A percentile compares a stretch with the other conserved stretches of the same genome.
phyloP scores from a whole-genome alignment of 257 asterid species.

The Gardenia jasminoides region DNA sequence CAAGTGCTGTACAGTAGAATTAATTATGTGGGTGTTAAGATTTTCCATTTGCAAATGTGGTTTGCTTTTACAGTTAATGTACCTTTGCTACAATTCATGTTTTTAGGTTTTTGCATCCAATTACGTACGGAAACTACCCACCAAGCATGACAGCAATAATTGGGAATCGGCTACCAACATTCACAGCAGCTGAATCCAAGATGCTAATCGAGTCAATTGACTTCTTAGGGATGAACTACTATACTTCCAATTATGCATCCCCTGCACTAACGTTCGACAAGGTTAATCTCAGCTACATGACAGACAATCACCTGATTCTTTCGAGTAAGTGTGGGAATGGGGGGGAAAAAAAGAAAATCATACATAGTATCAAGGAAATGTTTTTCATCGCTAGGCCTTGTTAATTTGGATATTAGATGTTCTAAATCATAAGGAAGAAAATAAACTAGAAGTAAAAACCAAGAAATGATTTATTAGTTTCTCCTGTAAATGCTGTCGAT shows the following conservation, averaged over 20 bases:
- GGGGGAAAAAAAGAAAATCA: background rate
- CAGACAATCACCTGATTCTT: slow-evolving; percentile 25
- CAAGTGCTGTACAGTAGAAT: background rate
- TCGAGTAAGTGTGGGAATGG: slow-evolving; percentile 18
- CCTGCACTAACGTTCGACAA: slow-evolving; percentile 15
- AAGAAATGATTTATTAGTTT: background rate
- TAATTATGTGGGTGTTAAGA: too few species aligned
- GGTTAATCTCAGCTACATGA: slow-evolving; percentile 23
- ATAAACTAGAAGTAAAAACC: background rate
- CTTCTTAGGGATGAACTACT: slow-evolving; percentile 28
- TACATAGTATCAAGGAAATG: too few species aligned
- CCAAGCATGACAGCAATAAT: slow-evolving; percentile 17
- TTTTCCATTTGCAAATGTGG: background rate
- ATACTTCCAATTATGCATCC: slow-evolving; percentile 28
- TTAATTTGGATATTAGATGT: background rate
- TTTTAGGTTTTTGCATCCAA: slow-evolving; percentile 28
- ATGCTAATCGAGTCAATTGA: slow-evolving; percentile 24
- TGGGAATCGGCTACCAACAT: slow-evolving; percentile 25
- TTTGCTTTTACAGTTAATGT: background rate
- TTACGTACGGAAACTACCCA: slow-evolving; percentile 27
- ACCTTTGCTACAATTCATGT: background rate
- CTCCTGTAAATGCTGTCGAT: background rate
- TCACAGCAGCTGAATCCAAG: slow-evolving; percentile 20
- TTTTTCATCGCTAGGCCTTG: too few species aligned
- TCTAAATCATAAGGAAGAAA: background rate